Evolutionary conservation across 768 basidiomycete genomes (phyloP), one percentile per base, ranked within the genome.

Genomic region (Lactifluus echinatus): DNA sequence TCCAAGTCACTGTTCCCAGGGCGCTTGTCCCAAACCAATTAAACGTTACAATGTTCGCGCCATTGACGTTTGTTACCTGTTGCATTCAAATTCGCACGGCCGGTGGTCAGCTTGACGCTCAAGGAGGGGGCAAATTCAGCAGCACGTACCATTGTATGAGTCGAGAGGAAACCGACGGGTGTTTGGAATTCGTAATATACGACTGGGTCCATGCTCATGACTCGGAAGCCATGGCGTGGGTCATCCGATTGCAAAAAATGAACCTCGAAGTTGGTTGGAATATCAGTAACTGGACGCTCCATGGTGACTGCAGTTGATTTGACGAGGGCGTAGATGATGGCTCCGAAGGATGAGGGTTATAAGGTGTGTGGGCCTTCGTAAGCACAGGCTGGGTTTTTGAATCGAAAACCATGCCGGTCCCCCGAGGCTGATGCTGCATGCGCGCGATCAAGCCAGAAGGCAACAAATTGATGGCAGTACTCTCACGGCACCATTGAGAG

Each of bases 201-300:
- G 0, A 79, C 78, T 62, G 73, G 76, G 31, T 71, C 73, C 69
- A 80, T 80, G 39, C 85, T 84, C 63, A 87, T 86, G 71, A 87
- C 71, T 56, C 81, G 76, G 66, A 82, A 84, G 56, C 74, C 76
- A 55, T 78, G 65, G 53, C 85, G 80, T 44, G 85, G 84, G 71
- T 88, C 78, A 68, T 83, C 82, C 66, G 74, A 73, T 54, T 84
- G 82, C 46, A 84, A 83, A 75, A 87, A 88, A 71, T 79, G 86
- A 33, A 88, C 62, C 40, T 69, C 67, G 53, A 42, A 40, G 42
- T 52, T 60, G 24, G 44, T 11, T 8, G 47, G 21, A 15, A 21
- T 3, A 12, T 8, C 53, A 3, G 28, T 24, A 21, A 44, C 15
- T 8, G 19, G 1, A 12, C 42, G 42, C 8, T 28, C 19, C 48